Conservation (phyloP, 176 grass and related monocot genomes). For the Alloteropsis semialata region DNA sequence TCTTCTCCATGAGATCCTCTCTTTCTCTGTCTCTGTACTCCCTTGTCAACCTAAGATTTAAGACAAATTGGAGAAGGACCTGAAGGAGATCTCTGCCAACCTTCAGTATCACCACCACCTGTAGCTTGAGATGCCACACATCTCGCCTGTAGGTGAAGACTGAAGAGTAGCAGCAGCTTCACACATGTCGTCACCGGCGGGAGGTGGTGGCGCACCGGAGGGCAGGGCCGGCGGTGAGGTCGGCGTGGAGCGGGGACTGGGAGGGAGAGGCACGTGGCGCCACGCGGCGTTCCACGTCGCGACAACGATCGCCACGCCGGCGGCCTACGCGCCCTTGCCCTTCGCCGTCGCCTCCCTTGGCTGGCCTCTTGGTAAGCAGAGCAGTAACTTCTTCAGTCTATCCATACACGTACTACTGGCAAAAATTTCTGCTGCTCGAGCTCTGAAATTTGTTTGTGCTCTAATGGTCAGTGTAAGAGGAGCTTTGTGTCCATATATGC, state of each 20-base stretch:
- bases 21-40: neutral
- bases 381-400: neutral
- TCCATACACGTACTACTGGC: no score
- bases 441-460: neutral
- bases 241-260: neutral
- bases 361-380: conserved; percentile 62
- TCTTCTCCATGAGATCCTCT: neutral
- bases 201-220: conserved; percentile 15
- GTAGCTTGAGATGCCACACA: neutral
- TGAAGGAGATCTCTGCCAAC: neutral
- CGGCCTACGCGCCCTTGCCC: conserved; percentile 69
- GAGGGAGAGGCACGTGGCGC: conserved; percentile 64
- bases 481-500: neutral
- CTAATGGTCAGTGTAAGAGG: neutral
- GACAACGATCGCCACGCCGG: conserved; percentile 81
- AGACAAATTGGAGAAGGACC: neutral
- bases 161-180: neutral
- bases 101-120: neutral
- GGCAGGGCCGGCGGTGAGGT: neutral
- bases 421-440: neutral
- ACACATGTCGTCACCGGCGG: neutral
- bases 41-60: conserved; percentile 1
- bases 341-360: conserved; percentile 78
- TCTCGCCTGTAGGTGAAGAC: neutral
- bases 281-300: conserved; percentile 76